phyloP scores from a whole-genome alignment of 148 eudicot genomes.

The Fagopyrum tataricum region DNA sequence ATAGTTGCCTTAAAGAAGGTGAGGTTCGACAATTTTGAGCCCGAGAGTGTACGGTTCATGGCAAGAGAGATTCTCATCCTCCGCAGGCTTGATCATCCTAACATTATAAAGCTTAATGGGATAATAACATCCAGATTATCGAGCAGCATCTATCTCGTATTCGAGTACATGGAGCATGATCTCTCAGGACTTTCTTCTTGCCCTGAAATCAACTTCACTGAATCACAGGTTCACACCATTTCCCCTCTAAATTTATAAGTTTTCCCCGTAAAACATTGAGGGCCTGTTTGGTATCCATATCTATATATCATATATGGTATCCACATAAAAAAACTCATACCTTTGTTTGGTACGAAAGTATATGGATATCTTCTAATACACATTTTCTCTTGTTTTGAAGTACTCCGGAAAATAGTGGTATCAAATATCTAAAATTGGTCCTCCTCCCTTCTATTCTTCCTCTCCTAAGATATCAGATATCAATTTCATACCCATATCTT shows the following conservation, averaged over 20 bases:
- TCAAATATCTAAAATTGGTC: too few relatives aligned
- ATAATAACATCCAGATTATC: constrained; percentile 65
- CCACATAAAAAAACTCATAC: too few relatives aligned
- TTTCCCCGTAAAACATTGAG: not conserved
- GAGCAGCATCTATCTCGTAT: constrained; percentile 80
- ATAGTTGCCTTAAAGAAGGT: constrained; percentile 92
- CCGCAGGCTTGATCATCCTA: constrained; percentile 85
- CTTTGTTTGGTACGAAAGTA: too few relatives aligned
- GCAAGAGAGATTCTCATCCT: constrained; percentile 80
- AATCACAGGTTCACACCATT: constrained; percentile 56
- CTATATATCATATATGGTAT: too few relatives aligned
- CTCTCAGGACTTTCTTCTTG: constrained; percentile 69
- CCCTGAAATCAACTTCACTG: constrained; percentile 75
- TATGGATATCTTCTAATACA: too few relatives aligned
- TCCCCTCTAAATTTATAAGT: not conserved
- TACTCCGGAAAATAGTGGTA: not conserved
- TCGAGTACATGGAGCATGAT: constrained; percentile 96
- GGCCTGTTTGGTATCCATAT: too few relatives aligned
- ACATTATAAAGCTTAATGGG: constrained; percentile 83
- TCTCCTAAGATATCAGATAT: too few relatives aligned
- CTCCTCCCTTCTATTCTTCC: too few relatives aligned
- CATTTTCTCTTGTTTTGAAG: too few relatives aligned
- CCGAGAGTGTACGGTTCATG: constrained; percentile 92
- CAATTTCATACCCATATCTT: too few relatives aligned
- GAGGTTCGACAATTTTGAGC: constrained; percentile 81